A percentile compares a stretch with the other conserved stretches of the same genome.
These are phyloP conservation scores for Athelia psychrophila DNA, from an alignment of 1,284 basidiomycete genomes.

Conservation along the genomic window DNA sequence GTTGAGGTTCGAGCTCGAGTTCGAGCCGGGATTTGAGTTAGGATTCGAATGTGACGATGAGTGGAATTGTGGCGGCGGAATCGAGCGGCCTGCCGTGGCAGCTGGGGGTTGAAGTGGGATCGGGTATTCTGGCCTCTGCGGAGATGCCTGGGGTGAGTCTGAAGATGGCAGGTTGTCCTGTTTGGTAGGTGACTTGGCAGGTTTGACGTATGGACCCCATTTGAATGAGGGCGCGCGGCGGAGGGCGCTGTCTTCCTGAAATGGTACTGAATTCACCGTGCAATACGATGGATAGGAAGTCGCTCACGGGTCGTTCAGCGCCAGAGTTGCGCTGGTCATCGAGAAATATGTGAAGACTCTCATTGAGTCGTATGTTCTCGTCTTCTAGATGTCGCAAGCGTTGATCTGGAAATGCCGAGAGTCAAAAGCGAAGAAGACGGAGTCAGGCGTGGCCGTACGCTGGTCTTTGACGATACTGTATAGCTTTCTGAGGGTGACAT, in stretches of 20 bases:
- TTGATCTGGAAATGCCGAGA: slow-evolving; percentile 45
- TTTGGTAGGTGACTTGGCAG: slow-evolving; percentile 75
- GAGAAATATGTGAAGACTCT: slow-evolving; percentile 55
- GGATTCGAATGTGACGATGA: slow-evolving; percentile 13
- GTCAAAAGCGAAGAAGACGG: slow-evolving; percentile 6
- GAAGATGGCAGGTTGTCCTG: slow-evolving; percentile 33
- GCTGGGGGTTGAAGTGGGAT: slow-evolving; percentile 44
- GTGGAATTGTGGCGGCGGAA: slow-evolving; percentile 25
- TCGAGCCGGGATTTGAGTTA: slow-evolving; percentile 1
- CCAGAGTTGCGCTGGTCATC: slow-evolving; percentile 53
- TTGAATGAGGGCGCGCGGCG: slow-evolving; percentile 76
- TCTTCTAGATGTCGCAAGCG: slow-evolving; percentile 70
- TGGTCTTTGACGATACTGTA: slow-evolving; percentile 73
- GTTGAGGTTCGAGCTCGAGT: not conserved
- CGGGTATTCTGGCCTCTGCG: slow-evolving; percentile 72
- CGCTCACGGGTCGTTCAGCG: slow-evolving; percentile 30
- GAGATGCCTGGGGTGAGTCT: slow-evolving; percentile 77
- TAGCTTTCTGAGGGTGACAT: slow-evolving; percentile 63
- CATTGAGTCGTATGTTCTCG: slow-evolving; percentile 69
- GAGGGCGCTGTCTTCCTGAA: slow-evolving; percentile 54
- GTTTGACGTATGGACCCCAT: slow-evolving; percentile 75
- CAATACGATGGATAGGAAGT: slow-evolving; percentile 1
- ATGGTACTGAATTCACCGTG: slow-evolving; percentile 1
- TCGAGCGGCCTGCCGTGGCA: slow-evolving; percentile 24
- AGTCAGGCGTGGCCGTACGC: slow-evolving; percentile 41